These are phyloP conservation scores for Tricholoma saponaceum DNA, from an alignment of 768 basidiomycete species.

Conservation along the genomic window DNA sequence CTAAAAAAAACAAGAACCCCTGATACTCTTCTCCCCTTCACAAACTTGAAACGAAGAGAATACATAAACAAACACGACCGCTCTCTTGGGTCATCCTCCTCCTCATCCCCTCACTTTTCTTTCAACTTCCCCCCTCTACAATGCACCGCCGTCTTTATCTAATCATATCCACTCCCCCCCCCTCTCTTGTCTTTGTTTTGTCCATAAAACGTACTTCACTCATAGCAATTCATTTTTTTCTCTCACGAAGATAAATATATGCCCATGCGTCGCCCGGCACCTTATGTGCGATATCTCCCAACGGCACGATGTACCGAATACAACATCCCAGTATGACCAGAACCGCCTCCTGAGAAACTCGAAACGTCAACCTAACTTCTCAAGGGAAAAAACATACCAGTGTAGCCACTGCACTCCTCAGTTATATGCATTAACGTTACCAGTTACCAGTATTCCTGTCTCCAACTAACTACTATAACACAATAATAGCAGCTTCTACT, in stretches of 20 bases:
- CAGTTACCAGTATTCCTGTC: no score
- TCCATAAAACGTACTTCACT: not conserved
- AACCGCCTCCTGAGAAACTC: no score
- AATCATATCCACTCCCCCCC: no score
- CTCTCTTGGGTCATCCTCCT: conserved; percentile 26
- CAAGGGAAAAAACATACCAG: no score
- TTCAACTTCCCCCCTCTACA: not conserved
- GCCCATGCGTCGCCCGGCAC: not conserved
- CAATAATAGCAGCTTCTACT: no score
- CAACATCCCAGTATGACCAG: not conserved
- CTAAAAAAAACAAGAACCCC: conserved; percentile 15
- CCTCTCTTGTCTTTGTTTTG: no score
- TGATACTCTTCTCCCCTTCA: conserved; percentile 23
- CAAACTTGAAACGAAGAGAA: conserved; percentile 9
- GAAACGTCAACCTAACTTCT: no score
- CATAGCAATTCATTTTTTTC: not conserved
- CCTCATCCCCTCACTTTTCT: conserved; percentile 6
- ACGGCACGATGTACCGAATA: not conserved
- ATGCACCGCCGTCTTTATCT: no score
- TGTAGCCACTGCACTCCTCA: no score
- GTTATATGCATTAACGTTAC: no score
- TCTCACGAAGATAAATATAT: not conserved
- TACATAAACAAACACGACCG: conserved; percentile 15
- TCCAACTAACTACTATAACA: no score
- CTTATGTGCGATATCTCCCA: not conserved